phyloP scores from a whole-genome alignment of 768 basidiomycete species.

The Suillus discolor region DNA sequence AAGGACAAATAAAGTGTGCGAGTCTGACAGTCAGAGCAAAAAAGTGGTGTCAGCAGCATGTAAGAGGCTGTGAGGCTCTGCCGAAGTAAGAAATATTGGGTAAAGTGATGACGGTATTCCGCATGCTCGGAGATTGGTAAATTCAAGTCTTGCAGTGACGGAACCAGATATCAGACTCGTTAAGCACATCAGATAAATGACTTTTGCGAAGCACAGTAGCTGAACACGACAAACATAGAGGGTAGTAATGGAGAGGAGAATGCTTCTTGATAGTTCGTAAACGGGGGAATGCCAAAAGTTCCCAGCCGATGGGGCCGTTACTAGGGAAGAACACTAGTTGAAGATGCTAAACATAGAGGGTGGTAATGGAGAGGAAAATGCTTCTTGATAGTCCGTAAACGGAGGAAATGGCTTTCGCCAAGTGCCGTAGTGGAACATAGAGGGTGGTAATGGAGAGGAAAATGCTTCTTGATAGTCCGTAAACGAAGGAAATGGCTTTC shows the following conservation, averaged over 20 bases:
- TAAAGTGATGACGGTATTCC: background rate
- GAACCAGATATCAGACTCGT: constrained; percentile 97
- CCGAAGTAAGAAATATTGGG: background rate
- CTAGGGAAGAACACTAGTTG: too few species aligned
- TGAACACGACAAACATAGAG: too few species aligned
- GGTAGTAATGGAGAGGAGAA: too few species aligned
- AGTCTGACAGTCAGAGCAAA: background rate
- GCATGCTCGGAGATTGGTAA: constrained; percentile 16
- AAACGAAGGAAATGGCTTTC: too few species aligned
- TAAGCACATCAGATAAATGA: constrained; percentile 62
- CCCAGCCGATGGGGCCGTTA: too few species aligned
- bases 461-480: too few species aligned
- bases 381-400: background rate
- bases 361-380: too few species aligned
- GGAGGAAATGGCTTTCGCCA: too few species aligned
- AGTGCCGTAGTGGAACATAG: too few species aligned
- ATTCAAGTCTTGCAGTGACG: constrained; percentile 92
- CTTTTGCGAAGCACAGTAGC: constrained; percentile 70
- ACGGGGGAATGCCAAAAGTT: too few species aligned
- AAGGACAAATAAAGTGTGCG: background rate
- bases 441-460: too few species aligned
- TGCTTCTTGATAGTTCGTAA: too few species aligned
- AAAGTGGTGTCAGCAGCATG: background rate
- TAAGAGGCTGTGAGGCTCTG: background rate
- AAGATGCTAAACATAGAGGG: background rate